These are phyloP conservation scores for Suhomyces atakaporum DNA, from an alignment of 1,139 yeast genomes.

Conservation along the genomic window DNA sequence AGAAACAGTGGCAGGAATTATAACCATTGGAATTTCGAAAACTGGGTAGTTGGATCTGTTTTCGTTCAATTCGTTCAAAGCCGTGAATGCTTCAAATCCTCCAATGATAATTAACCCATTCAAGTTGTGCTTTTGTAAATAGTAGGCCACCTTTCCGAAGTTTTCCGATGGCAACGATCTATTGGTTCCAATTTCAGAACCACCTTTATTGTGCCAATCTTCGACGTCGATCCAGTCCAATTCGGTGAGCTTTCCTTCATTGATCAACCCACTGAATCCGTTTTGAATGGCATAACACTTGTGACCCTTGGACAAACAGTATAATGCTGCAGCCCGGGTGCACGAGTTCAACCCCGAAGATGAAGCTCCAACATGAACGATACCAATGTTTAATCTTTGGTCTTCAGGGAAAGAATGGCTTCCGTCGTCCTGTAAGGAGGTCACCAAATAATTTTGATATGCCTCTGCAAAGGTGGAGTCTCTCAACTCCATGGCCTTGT, in stretches of 20 bases:
- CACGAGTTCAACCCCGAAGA: conserved; percentile 83
- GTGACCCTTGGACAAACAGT: conserved; percentile 76
- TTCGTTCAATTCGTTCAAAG: conserved; percentile 65
- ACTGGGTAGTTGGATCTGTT: conserved; percentile 68
- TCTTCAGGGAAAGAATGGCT: conserved; percentile 51
- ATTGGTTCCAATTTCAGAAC: conserved; percentile 82
- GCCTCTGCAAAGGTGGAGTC: conserved; percentile 76
- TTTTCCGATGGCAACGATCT: conserved; percentile 67
- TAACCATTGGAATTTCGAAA: conserved; percentile 75
- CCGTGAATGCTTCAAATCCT: conserved; percentile 77
- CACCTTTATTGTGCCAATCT: conserved; percentile 75
- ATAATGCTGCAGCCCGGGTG: conserved; percentile 71
- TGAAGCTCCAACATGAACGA: conserved; percentile 80
- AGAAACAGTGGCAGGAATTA: conserved; percentile 81
- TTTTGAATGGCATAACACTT: conserved; percentile 71
- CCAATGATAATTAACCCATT: conserved; percentile 78
- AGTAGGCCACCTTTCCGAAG: conserved; percentile 73
- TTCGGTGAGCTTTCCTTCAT: conserved; percentile 67
- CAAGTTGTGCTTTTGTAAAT: conserved; percentile 69
- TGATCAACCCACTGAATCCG: conserved; percentile 76
- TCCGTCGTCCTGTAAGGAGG: conserved; percentile 70
- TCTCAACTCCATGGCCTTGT: conserved; percentile 64
- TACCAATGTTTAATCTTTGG: conserved; percentile 69
- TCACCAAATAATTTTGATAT: conserved; percentile 66
- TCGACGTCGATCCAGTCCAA: conserved; percentile 70